Base-by-base conservation (phyloP, 1,284 basidiomycete genomes). In the Trichosporon faecale region DNA sequence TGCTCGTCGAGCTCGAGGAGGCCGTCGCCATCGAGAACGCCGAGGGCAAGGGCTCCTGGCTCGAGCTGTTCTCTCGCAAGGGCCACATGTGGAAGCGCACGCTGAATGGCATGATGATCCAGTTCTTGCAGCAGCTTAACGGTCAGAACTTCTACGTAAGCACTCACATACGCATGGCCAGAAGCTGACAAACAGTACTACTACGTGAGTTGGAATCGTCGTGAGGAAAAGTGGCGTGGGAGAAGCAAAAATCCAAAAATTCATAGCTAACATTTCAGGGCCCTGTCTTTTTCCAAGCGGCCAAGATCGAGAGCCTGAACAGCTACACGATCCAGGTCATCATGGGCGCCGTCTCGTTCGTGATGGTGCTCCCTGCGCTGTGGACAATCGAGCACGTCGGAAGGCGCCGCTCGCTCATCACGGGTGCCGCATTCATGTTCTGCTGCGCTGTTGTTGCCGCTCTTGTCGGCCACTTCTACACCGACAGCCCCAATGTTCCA, bases 241-340 rank as follows among this genome's bases (percentile, higher is more conserved):
- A 29, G 23, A 46, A 44, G n/a, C n/a, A 21, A 25, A 40, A 1
- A 40, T 14, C 8, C 14, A 27, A 27, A 57, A 27, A 27, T 44
- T 18, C 5, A 37, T 14, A 37, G 14, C 35, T 31, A 21, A 21
- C 7, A 57, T 16, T 16, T 6, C 14, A 35, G 37, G 91, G 91
- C 11, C 91, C 92, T 69, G 91, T 90, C 0, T 93, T 94, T 86
- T 93, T 93, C 86, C 85, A 91, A 79, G 89, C 87, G 70, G 90
- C 91, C 12, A 89, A 89, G 52, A 90, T 90, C 65, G 21, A 70
- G 9, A 77, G 85, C 27, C 84, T 93, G 68, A 86, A 86, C 18
- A 88, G 91, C 0, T 92, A 90, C 67, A 73, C 70, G 3, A 75
- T 75, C 66, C 74, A 78, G 66, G 70, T 76, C 23, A 68, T 76